A percentile compares a stretch with the other conserved stretches of the same genome.
phyloP scores from a whole-genome alignment of 2,329 filamentous ascomycete genomes.

The Alternaria ventricosa region DNA sequence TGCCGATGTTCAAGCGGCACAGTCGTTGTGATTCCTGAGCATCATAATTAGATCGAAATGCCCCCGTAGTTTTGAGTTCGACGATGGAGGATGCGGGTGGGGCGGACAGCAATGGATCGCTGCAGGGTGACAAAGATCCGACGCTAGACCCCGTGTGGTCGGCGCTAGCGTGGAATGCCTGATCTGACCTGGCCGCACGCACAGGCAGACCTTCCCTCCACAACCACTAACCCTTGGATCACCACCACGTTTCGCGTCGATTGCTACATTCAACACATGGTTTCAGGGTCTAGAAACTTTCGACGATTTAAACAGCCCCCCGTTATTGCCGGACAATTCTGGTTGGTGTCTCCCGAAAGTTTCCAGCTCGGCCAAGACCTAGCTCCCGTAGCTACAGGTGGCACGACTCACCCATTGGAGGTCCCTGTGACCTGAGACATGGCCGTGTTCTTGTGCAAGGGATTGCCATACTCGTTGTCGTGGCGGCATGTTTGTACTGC shows the following conservation, averaged over 20 bases:
- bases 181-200: neutral
- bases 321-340: neutral
- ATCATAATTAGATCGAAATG: neutral
- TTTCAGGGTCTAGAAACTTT: neutral
- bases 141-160: neutral
- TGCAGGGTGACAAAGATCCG: conserved; percentile 1
- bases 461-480: neutral
- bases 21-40: neutral
- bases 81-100: neutral
- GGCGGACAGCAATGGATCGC: neutral
- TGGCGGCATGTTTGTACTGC: neutral
- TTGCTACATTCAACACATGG: neutral
- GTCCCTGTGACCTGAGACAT: neutral
- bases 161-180: neutral
- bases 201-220: neutral
- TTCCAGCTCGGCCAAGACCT: neutral
- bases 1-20: neutral
- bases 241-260: neutral
- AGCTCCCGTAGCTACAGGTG: conserved; percentile 3
- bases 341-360: neutral
- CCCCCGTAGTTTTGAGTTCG: neutral
- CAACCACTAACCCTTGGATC: neutral
- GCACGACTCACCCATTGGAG: neutral
- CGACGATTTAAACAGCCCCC: neutral
- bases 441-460: neutral